Percentiles rank a stretch among this genome's conserved stretches.
Conservation (phyloP, 306 rosid genomes). For the Pachyrhizus erosus region DNA sequence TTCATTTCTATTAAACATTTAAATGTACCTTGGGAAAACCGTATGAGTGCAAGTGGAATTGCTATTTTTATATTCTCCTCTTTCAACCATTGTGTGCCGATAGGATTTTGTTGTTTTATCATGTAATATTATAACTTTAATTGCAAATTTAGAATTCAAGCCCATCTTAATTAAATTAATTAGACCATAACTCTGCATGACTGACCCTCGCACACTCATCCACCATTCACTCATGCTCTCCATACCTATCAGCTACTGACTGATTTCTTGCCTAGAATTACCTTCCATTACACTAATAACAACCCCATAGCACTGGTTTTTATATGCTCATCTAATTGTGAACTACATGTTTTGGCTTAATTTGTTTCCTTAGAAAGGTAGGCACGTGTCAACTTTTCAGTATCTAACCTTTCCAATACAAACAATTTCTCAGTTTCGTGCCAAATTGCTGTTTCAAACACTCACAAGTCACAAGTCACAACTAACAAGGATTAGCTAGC, state of each 20-base stretch:
- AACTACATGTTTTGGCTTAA: background rate
- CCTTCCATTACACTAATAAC: slow-evolving; percentile 3
- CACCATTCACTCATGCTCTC: slow-evolving; percentile 21
- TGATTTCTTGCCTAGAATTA: background rate
- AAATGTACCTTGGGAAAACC: background rate
- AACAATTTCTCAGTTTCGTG: slow-evolving; percentile 6
- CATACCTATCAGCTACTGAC: background rate
- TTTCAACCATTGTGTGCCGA: background rate
- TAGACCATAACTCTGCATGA: slow-evolving; percentile 29
- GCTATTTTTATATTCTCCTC: slow-evolving; percentile 1
- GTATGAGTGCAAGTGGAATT: slow-evolving; percentile 11
- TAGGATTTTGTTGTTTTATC: slow-evolving; percentile 3
- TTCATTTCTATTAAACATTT: background rate
- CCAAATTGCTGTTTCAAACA: slow-evolving; percentile 28
- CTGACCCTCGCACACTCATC: slow-evolving; percentile 5
- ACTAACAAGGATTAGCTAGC: background rate
- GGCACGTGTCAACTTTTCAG: slow-evolving; percentile 17
- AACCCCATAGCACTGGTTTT: background rate
- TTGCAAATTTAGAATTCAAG: slow-evolving; percentile 10
- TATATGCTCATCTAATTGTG: slow-evolving; percentile 1
- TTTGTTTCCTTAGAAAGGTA: slow-evolving; percentile 9
- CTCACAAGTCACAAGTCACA: background rate
- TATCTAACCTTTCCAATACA: background rate
- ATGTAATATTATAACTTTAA: background rate
- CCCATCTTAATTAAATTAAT: slow-evolving; percentile 25